Evolutionary conservation across 2,329 filamentous ascomycete species (phyloP).

Genomic region (Neofusicoccum sp.): DNA sequence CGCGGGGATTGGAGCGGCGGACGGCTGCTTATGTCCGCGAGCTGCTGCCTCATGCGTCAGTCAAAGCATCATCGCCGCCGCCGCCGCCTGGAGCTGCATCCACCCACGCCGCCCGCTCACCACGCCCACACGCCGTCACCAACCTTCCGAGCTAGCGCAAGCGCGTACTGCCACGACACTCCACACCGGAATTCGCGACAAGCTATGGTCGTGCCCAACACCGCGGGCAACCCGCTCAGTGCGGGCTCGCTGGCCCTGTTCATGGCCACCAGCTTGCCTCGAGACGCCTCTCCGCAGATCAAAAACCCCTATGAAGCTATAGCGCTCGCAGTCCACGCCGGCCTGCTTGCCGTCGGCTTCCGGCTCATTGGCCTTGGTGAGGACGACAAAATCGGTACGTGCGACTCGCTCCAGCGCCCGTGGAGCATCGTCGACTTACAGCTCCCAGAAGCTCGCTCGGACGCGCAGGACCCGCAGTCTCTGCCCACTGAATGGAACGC

Average conservation of each 20-base stretch:
- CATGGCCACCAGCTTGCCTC: slow-evolving; percentile 46
- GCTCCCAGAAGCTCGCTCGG: slow-evolving; percentile 56
- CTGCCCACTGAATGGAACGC: slow-evolving; percentile 81
- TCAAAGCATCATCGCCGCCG: slow-evolving; percentile 7
- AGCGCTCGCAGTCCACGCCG: slow-evolving; percentile 79
- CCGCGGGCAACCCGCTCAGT: slow-evolving; percentile 38
- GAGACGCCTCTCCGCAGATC: slow-evolving; percentile 44
- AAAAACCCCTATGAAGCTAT: slow-evolving; percentile 77
- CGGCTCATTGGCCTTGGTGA: slow-evolving; percentile 80
- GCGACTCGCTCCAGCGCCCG: slow-evolving; percentile 17
- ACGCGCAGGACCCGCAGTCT: slow-evolving; percentile 55
- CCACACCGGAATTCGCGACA: background rate
- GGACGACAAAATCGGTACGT: slow-evolving; percentile 67
- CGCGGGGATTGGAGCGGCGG: slow-evolving; percentile 1
- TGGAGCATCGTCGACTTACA: slow-evolving; percentile 17
- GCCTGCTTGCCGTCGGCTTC: slow-evolving; percentile 77
- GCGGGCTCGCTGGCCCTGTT: slow-evolving; percentile 42
- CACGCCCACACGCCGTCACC: background rate
- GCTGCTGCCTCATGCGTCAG: background rate
- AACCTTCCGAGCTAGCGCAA: background rate
- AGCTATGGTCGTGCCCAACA: slow-evolving; percentile 14
- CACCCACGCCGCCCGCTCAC: background rate
- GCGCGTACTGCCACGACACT: background rate
- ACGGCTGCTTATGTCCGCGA: background rate
- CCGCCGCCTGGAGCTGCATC: background rate